Evolutionary conservation across 2,329 filamentous ascomycete genomes (phyloP).

Genomic region (Ceratocystis ficicola): DNA sequence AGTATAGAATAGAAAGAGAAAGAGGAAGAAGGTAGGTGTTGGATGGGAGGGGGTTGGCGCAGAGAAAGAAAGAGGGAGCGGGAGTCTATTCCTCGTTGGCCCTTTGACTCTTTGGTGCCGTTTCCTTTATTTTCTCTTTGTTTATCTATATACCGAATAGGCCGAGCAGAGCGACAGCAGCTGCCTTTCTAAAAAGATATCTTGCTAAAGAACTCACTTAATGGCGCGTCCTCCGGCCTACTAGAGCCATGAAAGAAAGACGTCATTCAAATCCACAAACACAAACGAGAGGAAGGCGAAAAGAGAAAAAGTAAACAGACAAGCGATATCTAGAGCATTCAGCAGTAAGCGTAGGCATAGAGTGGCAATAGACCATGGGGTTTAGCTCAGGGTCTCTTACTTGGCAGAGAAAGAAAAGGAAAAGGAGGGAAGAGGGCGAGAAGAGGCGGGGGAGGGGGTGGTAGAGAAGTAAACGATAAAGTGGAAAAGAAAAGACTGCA

Average conservation of each 20-base stretch:
- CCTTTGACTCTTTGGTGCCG: not conserved
- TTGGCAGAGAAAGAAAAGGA: not conserved
- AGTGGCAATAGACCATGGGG: slow-evolving; percentile 1
- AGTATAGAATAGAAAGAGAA: too few species aligned
- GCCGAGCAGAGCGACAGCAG: too few species aligned
- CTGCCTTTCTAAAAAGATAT: too few species aligned
- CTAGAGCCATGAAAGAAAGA: not conserved
- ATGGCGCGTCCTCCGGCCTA: too few species aligned
- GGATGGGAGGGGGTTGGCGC: too few species aligned
- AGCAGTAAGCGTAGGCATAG: not conserved
- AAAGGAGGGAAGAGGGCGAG: not conserved
- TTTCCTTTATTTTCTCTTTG: not conserved
- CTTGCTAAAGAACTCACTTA: too few species aligned
- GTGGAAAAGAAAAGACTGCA: not conserved
- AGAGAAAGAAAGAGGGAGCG: not conserved
- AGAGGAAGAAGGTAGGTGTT: too few species aligned
- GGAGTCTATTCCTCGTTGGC: not conserved
- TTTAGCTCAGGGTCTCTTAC: slow-evolving; percentile 10
- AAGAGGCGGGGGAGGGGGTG: not conserved
- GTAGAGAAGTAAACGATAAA: not conserved
- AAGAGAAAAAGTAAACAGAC: too few species aligned
- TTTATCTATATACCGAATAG: too few species aligned
- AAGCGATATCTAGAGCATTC: not conserved
- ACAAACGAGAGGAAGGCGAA: too few species aligned
- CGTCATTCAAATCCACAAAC: too few species aligned